phyloP scores from a whole-genome alignment of 1,284 basidiomycete genomes.

The Flammula alnicola region DNA sequence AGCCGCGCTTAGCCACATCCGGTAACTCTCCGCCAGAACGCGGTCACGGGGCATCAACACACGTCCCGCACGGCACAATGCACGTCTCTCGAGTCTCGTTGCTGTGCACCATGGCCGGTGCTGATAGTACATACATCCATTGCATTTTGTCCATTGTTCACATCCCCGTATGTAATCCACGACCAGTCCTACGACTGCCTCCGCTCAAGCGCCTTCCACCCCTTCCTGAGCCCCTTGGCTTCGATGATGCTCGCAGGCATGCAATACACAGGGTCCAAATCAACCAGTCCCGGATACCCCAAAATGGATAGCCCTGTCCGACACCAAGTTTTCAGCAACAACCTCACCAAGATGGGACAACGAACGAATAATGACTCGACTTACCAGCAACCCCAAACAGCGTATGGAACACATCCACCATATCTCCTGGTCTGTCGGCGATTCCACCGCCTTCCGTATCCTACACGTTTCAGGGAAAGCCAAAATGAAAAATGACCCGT shows the following conservation, averaged over 20 bases:
- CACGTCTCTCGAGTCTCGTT: background rate
- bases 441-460: slow-evolving; percentile 93
- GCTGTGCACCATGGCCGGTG: no score
- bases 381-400: slow-evolving; percentile 89
- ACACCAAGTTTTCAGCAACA: background rate
- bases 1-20: background rate
- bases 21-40: slow-evolving; percentile 10
- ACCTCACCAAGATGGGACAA: background rate
- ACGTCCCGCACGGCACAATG: background rate
- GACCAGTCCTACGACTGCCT: slow-evolving; percentile 4
- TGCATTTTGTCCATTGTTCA: slow-evolving; percentile 4
- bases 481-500: slow-evolving; percentile 4
- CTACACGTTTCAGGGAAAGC: slow-evolving; percentile 42
- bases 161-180: background rate
- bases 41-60: slow-evolving; percentile 15
- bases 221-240: slow-evolving; percentile 66
- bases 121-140: no score
- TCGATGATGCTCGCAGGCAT: slow-evolving; percentile 87
- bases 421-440: slow-evolving; percentile 91
- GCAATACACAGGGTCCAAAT: slow-evolving; percentile 95
- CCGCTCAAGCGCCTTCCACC: slow-evolving; percentile 64
- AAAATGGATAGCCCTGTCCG: slow-evolving; percentile 81
- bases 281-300: slow-evolving; percentile 83
- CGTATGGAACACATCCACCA: slow-evolving; percentile 97
- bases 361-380: slow-evolving; percentile 24